Evolutionary conservation across 345 rosid genomes (phyloP), one percentile per base, ranked within the genome.

Genomic region (Bruguiera gymnorhiza): DNA sequence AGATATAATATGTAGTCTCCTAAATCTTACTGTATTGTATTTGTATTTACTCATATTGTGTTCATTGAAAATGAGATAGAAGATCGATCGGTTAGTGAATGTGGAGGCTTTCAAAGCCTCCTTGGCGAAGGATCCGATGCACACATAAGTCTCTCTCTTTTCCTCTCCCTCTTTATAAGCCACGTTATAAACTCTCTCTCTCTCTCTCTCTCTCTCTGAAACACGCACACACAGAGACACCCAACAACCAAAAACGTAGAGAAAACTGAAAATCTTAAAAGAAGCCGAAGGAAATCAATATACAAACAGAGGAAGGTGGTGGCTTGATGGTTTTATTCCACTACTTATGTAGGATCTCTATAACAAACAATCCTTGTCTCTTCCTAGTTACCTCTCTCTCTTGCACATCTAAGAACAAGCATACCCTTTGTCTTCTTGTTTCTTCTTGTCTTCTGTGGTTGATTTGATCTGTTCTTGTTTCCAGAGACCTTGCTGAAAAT

Each of bases 101-200:
- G 43, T 32, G 69, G 50, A 52, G 50, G 60, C 48, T 66, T 63
- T 63, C 67, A 29, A 66, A 7, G 69, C 60, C 27, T 24, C 62
- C 36, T 60, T 16, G 81, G 77, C 74, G 77, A 64, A 53, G 77
- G 80, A 77, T 77, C 80, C 80, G 67, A 77, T 77, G 76, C 70
- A 63, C 46, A 29, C 19, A 20, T 30, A 11, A 48, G 46, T 31
- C 1, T 37, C 66, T 27, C 50, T 70, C 36, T 6, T n/a, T 20
- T 63, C 18, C 1, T 58, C 6, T 56, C 62, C 15, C n/a, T 5
- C 66, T 24, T 46, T 67, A 30, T 29, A 24, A 32, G 3, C 18
- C 8, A 2, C 37, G 1, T 34, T 1, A 8, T 34, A 34, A 8
- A 34, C 10, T 2, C 2, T 24, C 24, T 24, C 24, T 24, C 24